Conservation (phyloP, 1,284 basidiomycete species). For the Trametes versicolor region DNA sequence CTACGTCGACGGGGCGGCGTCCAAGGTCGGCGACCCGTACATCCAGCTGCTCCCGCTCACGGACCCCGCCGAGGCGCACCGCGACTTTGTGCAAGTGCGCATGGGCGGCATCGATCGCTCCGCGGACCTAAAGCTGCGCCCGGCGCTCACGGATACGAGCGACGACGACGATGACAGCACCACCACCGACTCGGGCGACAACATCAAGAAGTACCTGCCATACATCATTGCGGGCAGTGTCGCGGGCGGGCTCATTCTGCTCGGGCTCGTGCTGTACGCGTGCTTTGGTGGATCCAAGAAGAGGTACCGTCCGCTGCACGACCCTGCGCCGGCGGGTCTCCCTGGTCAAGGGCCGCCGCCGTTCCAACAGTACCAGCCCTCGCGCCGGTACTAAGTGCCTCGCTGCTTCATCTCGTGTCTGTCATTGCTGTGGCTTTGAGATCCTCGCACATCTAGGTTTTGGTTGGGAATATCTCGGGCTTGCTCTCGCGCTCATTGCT, state of each 20-base stretch:
- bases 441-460: constrained; percentile 4
- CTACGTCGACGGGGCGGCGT: constrained; percentile 53
- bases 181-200: constrained; percentile 29
- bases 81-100: constrained; percentile 62
- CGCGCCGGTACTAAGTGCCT: constrained; percentile 38
- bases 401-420: constrained; percentile 11
- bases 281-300: constrained; percentile 48
- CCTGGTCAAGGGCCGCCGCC: constrained; percentile 33
- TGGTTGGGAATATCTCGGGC: not conserved
- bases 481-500: constrained; percentile 10
- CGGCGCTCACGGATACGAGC: constrained; percentile 44
- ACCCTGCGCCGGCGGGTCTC: constrained; percentile 43
- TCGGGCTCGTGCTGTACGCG: constrained; percentile 35
- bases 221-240: constrained; percentile 46
- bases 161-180: constrained; percentile 22
- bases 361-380: constrained; percentile 46
- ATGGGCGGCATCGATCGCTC: constrained; percentile 60
- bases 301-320: constrained; percentile 45
- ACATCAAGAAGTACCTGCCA: constrained; percentile 43
- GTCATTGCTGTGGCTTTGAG: constrained; percentile 10
- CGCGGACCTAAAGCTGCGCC: constrained; percentile 58
- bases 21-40: constrained; percentile 56
- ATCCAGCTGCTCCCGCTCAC: constrained; percentile 69
- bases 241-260: constrained; percentile 37
- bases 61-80: constrained; percentile 50